Evolutionary conservation across 176 grass and related monocot species (phyloP).

Genomic region (Miscanthus lutarioriparius): DNA sequence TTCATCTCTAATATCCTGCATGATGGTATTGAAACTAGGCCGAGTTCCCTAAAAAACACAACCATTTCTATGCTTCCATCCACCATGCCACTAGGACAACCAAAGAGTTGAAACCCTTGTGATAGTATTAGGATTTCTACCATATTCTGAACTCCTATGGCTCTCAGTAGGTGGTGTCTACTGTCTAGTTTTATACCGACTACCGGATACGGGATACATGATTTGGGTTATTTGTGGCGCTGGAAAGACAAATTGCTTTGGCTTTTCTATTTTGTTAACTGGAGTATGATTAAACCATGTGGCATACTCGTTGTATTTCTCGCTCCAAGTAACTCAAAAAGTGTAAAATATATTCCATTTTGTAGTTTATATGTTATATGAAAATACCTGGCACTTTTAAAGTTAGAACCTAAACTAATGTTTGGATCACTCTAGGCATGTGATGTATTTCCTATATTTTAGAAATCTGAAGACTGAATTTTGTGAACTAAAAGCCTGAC

Average conservation of each 20-base stretch:
- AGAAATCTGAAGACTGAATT: not conserved
- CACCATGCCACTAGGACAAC: not conserved
- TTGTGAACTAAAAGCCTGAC: not conserved
- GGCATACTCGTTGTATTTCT: not conserved
- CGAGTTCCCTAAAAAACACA: not conserved
- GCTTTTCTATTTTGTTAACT: not conserved
- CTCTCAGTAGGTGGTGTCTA: not conserved
- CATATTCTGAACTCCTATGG: constrained; percentile 14
- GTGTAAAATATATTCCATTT: not conserved
- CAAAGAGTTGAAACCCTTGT: not conserved
- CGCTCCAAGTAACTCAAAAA: not conserved
- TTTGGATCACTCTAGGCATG: not conserved
- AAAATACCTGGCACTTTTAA: not conserved
- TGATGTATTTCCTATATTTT: not conserved
- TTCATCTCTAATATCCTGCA: not conserved
- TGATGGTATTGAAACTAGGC: not conserved
- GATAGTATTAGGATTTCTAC: not conserved
- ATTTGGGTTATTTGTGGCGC: not conserved
- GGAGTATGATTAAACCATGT: not conserved
- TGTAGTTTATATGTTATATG: not conserved
- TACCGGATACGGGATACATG: not conserved
- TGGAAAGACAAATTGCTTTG: not conserved
- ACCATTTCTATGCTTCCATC: not conserved
- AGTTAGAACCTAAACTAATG: not conserved
- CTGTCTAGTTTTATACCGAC: not conserved